Percentiles rank a stretch among this genome's conserved stretches.
phyloP scores from a whole-genome alignment of 495 filamentous ascomycete species.

The Xylaria sp. region DNA sequence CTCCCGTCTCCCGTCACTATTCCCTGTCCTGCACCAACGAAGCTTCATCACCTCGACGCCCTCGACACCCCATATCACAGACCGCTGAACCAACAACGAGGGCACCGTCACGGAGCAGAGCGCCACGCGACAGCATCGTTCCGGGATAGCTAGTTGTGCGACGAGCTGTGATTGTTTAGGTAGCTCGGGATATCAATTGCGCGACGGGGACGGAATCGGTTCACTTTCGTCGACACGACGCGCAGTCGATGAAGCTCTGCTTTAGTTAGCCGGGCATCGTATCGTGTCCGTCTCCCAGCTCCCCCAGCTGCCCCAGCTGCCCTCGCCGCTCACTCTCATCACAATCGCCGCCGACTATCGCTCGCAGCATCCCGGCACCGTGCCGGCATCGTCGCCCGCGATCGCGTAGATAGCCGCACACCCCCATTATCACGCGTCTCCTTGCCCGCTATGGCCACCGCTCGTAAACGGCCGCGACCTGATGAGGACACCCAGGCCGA shows the following conservation, averaged over 20 bases:
- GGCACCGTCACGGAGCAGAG: not conserved
- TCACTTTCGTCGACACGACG: not conserved
- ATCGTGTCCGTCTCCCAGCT: constrained; percentile 2
- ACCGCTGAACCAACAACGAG: not conserved
- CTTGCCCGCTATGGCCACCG: constrained; percentile 44
- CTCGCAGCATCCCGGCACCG: not conserved
- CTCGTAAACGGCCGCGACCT: constrained; percentile 53
- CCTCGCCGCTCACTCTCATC: not conserved
- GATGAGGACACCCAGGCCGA: constrained; percentile 51
- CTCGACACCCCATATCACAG: not conserved
- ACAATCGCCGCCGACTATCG: not conserved
- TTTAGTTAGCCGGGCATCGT: constrained; percentile 18
- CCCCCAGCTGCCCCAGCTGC: no score
- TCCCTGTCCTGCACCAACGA: constrained; percentile 7
- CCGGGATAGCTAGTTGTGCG: not conserved
- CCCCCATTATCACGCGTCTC: not conserved
- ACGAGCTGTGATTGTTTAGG: constrained; percentile 11
- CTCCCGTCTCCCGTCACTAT: not conserved
- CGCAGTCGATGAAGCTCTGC: constrained; percentile 14
- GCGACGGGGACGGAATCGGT: not conserved
- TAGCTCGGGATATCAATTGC: constrained; percentile 7
- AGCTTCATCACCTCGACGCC: constrained; percentile 7
- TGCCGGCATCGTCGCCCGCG: not conserved
- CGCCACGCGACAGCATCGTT: constrained; percentile 19
- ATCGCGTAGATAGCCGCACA: not conserved